Conservation (phyloP, 2,329 filamentous ascomycete genomes). For the Alternaria sp. region DNA sequence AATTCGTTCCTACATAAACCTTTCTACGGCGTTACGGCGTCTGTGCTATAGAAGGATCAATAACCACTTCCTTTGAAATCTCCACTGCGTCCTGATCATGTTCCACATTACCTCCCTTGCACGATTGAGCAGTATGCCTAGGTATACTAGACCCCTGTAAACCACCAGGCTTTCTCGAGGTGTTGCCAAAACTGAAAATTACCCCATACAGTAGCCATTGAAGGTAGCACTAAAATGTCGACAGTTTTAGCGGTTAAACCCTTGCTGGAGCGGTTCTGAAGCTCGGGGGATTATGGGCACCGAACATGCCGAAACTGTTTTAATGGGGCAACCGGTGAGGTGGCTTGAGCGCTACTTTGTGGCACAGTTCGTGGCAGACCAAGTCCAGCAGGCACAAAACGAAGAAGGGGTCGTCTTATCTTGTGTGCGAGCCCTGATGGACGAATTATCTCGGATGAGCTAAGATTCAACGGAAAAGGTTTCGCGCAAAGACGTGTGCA, state of each 20-base stretch:
- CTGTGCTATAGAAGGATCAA: conserved; percentile 9
- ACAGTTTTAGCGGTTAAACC: conserved; percentile 15
- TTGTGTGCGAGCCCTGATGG: neutral
- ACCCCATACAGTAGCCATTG: conserved; percentile 21
- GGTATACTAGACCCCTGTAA: neutral
- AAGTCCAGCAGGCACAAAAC: neutral
- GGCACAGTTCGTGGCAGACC: neutral
- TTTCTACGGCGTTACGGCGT: conserved; percentile 1
- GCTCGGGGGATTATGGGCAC: neutral
- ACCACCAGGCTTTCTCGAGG: neutral
- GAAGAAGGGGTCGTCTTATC: neutral
- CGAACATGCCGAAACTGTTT: conserved; percentile 9
- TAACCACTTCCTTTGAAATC: conserved; percentile 4
- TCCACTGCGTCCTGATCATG: neutral
- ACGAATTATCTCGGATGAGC: neutral
- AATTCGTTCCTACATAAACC: neutral
- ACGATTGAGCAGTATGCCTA: neutral
- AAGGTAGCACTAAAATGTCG: conserved; percentile 27
- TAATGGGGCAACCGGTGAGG: conserved; percentile 6
- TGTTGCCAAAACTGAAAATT: conserved; percentile 3
- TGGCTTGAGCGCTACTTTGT: conserved; percentile 4
- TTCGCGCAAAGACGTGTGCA: neutral
- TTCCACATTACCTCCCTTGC: neutral
- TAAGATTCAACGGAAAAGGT: neutral
- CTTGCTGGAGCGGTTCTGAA: neutral